Conservation (phyloP, 495 filamentous ascomycete genomes). For the Daldinia loculata region DNA sequence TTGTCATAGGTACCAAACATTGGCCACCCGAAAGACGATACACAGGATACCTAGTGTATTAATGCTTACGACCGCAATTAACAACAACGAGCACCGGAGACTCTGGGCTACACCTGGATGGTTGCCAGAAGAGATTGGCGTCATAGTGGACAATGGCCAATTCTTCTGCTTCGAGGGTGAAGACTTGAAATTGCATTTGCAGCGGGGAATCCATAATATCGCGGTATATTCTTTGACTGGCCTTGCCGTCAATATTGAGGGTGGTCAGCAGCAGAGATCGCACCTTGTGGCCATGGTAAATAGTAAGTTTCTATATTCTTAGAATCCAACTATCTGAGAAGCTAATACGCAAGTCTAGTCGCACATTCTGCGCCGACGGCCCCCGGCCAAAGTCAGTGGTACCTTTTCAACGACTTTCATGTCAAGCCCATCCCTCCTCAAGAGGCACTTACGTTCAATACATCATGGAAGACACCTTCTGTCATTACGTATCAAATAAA, state of each 20-base stretch:
- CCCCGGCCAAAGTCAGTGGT: slow-evolving; percentile 74
- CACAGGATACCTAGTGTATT: slow-evolving; percentile 81
- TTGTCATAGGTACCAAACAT: slow-evolving; percentile 84
- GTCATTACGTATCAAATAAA: slow-evolving; percentile 87
- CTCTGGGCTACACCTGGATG: slow-evolving; percentile 88
- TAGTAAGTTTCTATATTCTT: slow-evolving; percentile 54
- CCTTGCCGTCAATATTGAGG: slow-evolving; percentile 86
- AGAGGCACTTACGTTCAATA: slow-evolving; percentile 87
- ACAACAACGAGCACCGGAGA: slow-evolving; percentile 72
- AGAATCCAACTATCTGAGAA: not conserved
- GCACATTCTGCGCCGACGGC: slow-evolving; percentile 69
- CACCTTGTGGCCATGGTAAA: slow-evolving; percentile 93
- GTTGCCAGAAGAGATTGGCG: slow-evolving; percentile 90
- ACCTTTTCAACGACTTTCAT: slow-evolving; percentile 96
- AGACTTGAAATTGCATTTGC: slow-evolving; percentile 74
- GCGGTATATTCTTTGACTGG: slow-evolving; percentile 92
- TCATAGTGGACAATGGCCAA: slow-evolving; percentile 81
- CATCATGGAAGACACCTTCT: slow-evolving; percentile 88
- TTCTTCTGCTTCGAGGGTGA: slow-evolving; percentile 92
- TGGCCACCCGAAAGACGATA: slow-evolving; percentile 80
- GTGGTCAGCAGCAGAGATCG: slow-evolving; percentile 80
- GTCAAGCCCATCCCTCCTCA: slow-evolving; percentile 78
- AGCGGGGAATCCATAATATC: slow-evolving; percentile 70
- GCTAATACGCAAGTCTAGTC: slow-evolving; percentile 55
- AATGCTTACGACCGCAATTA: slow-evolving; percentile 82